Evolutionary conservation across 345 rosid genomes (phyloP).

Genomic region (Excoecaria agallocha): DNA sequence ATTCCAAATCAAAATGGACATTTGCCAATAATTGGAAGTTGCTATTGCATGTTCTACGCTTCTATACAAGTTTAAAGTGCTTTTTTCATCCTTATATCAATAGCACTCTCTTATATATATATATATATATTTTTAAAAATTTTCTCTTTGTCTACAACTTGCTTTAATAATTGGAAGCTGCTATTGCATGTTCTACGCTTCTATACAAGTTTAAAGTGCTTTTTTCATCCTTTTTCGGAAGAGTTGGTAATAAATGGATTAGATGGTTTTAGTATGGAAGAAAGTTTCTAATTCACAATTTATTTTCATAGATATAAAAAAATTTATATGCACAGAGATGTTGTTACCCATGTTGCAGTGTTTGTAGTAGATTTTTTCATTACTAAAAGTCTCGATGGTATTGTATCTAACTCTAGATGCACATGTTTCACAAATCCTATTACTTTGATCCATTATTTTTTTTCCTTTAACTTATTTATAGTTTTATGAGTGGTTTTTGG

Average conservation of each 20-base stretch:
- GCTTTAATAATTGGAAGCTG: neutral
- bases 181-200: no score
- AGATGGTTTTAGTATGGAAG: no score
- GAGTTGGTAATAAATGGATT: neutral
- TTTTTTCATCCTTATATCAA: neutral
- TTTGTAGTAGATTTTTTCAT: constrained; percentile 88
- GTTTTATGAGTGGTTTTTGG: neutral
- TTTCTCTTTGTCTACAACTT: no score
- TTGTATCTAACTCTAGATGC: constrained; percentile 1
- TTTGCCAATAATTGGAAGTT: neutral
- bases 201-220: no score
- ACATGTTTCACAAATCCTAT: neutral
- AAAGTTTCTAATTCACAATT: neutral
- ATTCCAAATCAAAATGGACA: no score
- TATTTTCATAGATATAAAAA: constrained; percentile 73
- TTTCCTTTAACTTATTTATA: neutral
- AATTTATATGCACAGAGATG: constrained; percentile 98
- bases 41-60: no score
- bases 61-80: no score
- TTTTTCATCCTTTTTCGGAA: neutral
- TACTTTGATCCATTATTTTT: neutral
- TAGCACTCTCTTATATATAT: no score
- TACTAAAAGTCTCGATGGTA: constrained; percentile 89
- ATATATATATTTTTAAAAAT: no score
- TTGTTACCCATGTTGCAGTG: constrained; percentile 88